Conservation (phyloP, 768 basidiomycete species). For the Suillus decipiens region DNA sequence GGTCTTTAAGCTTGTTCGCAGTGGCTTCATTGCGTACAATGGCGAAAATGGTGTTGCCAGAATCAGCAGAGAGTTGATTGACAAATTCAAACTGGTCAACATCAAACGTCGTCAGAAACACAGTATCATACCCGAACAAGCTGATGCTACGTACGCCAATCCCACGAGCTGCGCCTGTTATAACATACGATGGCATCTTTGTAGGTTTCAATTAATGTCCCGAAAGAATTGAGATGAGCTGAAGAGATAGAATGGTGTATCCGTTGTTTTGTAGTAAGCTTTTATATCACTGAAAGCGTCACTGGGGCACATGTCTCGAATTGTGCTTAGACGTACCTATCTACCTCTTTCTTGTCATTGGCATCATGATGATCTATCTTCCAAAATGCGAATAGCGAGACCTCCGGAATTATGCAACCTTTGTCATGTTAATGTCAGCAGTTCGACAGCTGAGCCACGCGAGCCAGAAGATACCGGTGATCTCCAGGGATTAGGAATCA, state of each 20-base stretch:
- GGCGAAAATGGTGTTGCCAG: slow-evolving; percentile 27
- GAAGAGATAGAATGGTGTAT: background rate
- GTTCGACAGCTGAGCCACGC: slow-evolving; percentile 2
- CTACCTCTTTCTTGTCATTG: too few relatives aligned
- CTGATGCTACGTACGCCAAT: slow-evolving; percentile 22
- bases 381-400: background rate
- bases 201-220: background rate
- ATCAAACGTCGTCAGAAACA: background rate
- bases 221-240: background rate
- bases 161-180: slow-evolving; percentile 31
- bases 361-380: too few relatives aligned
- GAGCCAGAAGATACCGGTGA: too few relatives aligned
- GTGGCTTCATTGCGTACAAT: slow-evolving; percentile 26
- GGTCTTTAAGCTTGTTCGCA: slow-evolving; percentile 17
- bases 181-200: slow-evolving; percentile 23
- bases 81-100: slow-evolving; percentile 25
- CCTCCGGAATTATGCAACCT: background rate
- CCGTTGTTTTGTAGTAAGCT: background rate
- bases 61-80: slow-evolving; percentile 22
- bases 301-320: background rate
- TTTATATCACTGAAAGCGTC: background rate
- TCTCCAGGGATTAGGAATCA: too few relatives aligned
- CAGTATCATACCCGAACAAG: background rate
- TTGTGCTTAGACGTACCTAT: background rate
- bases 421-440: background rate